phyloP scores from a whole-genome alignment of 2,329 filamentous ascomycete genomes.

The Phaeomoniella chlamydospora region DNA sequence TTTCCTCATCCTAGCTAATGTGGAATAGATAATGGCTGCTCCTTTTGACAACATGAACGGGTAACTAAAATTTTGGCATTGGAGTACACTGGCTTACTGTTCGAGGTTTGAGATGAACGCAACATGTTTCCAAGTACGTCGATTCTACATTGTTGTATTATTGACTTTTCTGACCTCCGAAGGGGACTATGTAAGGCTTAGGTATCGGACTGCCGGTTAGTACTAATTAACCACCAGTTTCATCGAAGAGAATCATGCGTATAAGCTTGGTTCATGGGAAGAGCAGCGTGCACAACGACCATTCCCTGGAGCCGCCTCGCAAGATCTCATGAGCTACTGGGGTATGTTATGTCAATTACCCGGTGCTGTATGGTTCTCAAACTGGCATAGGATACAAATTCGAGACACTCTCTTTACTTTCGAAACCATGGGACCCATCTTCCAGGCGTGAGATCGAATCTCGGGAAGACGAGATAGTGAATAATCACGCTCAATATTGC shows the following conservation, averaged over 20 bases:
- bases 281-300: slow-evolving; percentile 38
- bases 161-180: background rate
- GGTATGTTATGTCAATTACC: slow-evolving; percentile 33
- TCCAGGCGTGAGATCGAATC: slow-evolving; percentile 64
- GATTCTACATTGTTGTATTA: background rate
- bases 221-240: slow-evolving; percentile 40
- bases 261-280: slow-evolving; percentile 49
- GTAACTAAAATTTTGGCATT: slow-evolving; percentile 22
- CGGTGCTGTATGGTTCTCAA: background rate
- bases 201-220: background rate
- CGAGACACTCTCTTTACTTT: slow-evolving; percentile 68
- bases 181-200: background rate
- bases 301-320: slow-evolving; percentile 42
- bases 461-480: slow-evolving; percentile 57
- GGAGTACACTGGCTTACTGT: slow-evolving; percentile 6
- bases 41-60: slow-evolving; percentile 73
- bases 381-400: slow-evolving; percentile 76
- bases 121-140: slow-evolving; percentile 64
- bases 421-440: slow-evolving; percentile 57
- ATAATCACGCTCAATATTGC: slow-evolving; percentile 90
- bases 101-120: slow-evolving; percentile 89
- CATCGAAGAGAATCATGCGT: slow-evolving; percentile 77
- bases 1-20: slow-evolving; percentile 5
- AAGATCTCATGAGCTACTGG: slow-evolving; percentile 86
- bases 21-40: slow-evolving; percentile 60